Evolutionary conservation across 306 rosid species (phyloP), one percentile per base, ranked within the genome.

Genomic region (Vigna angularis): DNA sequence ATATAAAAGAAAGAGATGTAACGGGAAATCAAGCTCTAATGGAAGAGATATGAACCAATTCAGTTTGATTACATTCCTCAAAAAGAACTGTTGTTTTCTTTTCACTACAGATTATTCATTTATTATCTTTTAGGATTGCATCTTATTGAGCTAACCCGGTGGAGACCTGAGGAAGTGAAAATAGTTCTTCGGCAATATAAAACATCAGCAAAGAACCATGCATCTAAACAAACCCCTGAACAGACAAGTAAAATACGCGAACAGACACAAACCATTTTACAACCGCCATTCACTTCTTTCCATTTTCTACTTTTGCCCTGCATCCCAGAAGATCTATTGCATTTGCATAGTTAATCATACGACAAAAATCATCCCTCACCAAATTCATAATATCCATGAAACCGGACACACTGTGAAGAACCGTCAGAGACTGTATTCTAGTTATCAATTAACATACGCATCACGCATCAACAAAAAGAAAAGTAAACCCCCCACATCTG

Each of bases 321-420:
- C 79, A 64, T 58, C 82, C 77, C 26, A 36, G 10, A 58, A 67
- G 53, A 38, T 55, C 24, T 40, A 14, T 8, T 36, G 50, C 11
- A 11, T 12, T 45, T 45, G 32, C 28, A 9, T 8, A 28, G 62
- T 17, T 58, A 58, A 73, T 18, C 74, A 59, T 30, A 53, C 74
- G 63, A 53, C 17, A 67, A 52, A 22, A 28, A 69, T 17, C 57
- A 72, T 50, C 47, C 56, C 61, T 53, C 15, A 26, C 22, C 70
- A 69, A 52, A 55, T 52, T 74, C 52, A 14, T n/a, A 6, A 32
- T 45, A 55, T 45, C 34, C 24, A 69, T 69, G 52, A 20, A 80
- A 80, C 66, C n/a, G 36, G 13, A 68, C 65, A 45, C 44, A 16
- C 70, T 78, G 74, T 22, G 18, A 63, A 78, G 16, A 73, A 66